Evolutionary conservation across 805 yeast species (phyloP), one percentile per base, ranked within the genome.

Genomic region (Metschnikowia koreensis): DNA sequence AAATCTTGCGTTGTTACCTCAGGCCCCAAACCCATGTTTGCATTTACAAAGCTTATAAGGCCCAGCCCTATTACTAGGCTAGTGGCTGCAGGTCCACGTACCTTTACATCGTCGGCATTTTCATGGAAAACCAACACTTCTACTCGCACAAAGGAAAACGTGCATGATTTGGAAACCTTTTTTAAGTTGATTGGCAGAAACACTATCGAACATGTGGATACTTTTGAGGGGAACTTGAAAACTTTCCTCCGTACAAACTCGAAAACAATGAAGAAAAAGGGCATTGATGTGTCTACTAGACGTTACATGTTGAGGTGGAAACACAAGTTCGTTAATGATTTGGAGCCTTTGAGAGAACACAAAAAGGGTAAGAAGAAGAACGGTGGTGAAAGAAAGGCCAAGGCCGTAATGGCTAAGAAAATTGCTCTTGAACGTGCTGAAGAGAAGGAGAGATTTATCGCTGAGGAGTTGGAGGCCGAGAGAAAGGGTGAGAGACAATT

Each of bases 371-470:
- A 79, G 75, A 89, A 89, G 77, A 77, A 80, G 60, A 75, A 74
- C 61, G 97, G 97, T 27, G 96, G 97, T 63, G 97, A 91, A 70
- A 81, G 97, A 67, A 86, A 83, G 62, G 80, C 86, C 54, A 82
- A 79, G 61, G 64, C 70, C 13, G 76, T 75, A 17, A 58, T 65
- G 55, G 79, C 79, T 29, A 86, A 84, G 63, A 79, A 78, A 58
- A 71, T 76, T 15, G 93, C 96, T 9, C 80, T 80, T 56, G 66
- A 81, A 69, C 69, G 79, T 48, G 78, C 83, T 49, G 81, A 81
- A 59, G 81, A 82, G 57, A 73, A 77, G 61, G 82, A 74, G 59
- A 58, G 55, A 42, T 68, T 66, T 60, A 66, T 68, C 50, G 62
- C 66, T 45, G 65, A 67, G 51, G 75, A 72, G 56, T 63, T 69